These are phyloP conservation scores for Colletotrichum sojae DNA, from an alignment of 2,329 filamentous ascomycete genomes.

Conservation along the genomic window DNA sequence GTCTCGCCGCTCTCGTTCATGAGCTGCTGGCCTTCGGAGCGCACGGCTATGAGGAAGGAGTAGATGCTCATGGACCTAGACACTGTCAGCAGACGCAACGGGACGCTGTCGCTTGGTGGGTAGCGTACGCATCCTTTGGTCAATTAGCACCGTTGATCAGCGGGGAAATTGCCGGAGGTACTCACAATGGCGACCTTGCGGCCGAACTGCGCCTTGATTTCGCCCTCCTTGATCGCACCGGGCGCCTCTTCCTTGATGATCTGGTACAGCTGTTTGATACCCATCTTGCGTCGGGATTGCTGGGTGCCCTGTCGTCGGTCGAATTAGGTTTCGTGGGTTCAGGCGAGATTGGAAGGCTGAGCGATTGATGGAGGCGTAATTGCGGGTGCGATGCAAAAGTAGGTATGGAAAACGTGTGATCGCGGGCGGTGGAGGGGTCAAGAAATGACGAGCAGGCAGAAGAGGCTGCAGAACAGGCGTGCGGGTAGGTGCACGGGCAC, in stretches of 20 bases:
- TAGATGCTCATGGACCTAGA: slow-evolving; percentile 96
- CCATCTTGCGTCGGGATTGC: slow-evolving; percentile 58
- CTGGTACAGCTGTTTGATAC: slow-evolving; percentile 81
- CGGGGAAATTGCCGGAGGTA: slow-evolving; percentile 40
- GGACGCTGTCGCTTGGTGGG: background rate
- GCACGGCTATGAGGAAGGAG: slow-evolving; percentile 97
- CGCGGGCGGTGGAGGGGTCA: background rate
- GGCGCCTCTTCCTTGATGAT: slow-evolving; percentile 94
- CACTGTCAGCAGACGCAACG: slow-evolving; percentile 30
- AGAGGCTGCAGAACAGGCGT: no score
- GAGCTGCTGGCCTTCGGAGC: slow-evolving; percentile 95
- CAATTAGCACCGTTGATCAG: background rate
- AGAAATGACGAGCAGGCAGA: background rate
- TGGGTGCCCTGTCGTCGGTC: background rate
- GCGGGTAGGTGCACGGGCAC: no score
- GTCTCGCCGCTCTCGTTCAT: slow-evolving; percentile 96
- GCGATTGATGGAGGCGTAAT: background rate
- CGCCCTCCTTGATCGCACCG: slow-evolving; percentile 94
- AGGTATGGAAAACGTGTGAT: background rate
- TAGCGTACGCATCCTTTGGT: slow-evolving; percentile 69
- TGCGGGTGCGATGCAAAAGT: background rate
- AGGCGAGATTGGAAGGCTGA: background rate
- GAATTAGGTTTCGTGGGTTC: background rate
- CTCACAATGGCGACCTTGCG: slow-evolving; percentile 97
- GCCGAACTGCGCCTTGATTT: slow-evolving; percentile 99